phyloP scores from a whole-genome alignment of 2,329 filamentous ascomycete genomes.

The Phialemoniopsis sp. region DNA sequence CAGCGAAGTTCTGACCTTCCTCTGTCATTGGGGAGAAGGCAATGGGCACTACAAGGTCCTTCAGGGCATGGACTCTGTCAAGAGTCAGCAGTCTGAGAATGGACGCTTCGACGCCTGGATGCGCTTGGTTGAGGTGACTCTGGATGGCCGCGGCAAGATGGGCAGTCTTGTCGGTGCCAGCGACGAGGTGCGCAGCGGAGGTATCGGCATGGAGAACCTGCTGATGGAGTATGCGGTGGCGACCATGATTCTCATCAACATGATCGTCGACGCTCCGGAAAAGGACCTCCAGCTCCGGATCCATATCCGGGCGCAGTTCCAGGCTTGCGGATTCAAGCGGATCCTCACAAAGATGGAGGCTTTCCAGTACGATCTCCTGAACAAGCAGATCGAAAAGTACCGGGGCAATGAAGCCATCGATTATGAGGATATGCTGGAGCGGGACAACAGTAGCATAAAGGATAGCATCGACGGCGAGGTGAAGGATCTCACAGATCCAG shows the following conservation, averaged over 20 bases:
- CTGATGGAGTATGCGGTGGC: conserved; percentile 98
- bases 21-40: conserved; percentile 87
- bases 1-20: conserved; percentile 91
- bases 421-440: conserved; percentile 94
- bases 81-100: conserved; percentile 82
- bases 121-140: conserved; percentile 94
- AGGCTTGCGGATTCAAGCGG: conserved; percentile 89
- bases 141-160: conserved; percentile 98
- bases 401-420: conserved; percentile 93
- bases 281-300: conserved; percentile 85
- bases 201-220: conserved; percentile 97
- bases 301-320: conserved; percentile 94
- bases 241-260: conserved; percentile 92
- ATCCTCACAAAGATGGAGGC: conserved; percentile 95
- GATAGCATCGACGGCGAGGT: conserved; percentile 81
- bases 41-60: conserved; percentile 91
- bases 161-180: conserved; percentile 94
- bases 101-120: conserved; percentile 98
- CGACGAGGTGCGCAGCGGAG: conserved; percentile 91
- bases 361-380: conserved; percentile 96
- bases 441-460: conserved; percentile 85
- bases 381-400: conserved; percentile 96
- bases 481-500: conserved; percentile 88
- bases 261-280: conserved; percentile 89
- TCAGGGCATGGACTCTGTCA: conserved; percentile 88